Percentiles rank a stretch among this genome's conserved stretches.
Conservation (phyloP, 2,329 filamentous ascomycete species). For the Grosmannia huntii region DNA sequence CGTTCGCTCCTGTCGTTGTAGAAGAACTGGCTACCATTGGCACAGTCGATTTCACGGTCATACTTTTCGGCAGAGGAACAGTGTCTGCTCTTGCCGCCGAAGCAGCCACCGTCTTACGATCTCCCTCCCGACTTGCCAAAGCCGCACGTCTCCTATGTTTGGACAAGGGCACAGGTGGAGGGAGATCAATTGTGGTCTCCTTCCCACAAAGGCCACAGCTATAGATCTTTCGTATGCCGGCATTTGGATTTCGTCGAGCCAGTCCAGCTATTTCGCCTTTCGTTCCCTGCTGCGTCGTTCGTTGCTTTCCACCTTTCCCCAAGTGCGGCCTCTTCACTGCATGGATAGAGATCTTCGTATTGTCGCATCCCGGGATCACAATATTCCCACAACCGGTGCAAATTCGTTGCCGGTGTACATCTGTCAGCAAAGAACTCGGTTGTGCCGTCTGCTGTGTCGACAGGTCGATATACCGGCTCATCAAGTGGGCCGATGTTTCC, state of each 20-base stretch:
- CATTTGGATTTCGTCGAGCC: neutral
- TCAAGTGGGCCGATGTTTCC: conserved; percentile 45
- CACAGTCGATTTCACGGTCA: neutral
- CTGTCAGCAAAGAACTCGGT: conserved; percentile 22
- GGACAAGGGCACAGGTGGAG: conserved; percentile 21
- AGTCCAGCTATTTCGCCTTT: neutral
- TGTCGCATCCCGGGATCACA: conserved; percentile 38
- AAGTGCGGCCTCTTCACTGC: conserved; percentile 12
- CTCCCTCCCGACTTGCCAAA: conserved; percentile 10
- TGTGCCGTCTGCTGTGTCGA: conserved; percentile 27
- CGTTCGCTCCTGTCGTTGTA: neutral
- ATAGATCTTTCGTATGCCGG: conserved; percentile 25
- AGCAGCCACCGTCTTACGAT: conserved; percentile 10
- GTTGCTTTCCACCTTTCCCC: conserved; percentile 15
- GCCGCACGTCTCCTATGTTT: neutral
- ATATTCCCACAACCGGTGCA: conserved; percentile 51
- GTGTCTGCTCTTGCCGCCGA: neutral
- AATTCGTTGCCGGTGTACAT: conserved; percentile 38
- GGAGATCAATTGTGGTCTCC: conserved; percentile 28
- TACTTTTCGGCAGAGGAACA: neutral
- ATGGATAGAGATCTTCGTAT: conserved; percentile 25
- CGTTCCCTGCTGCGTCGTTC: neutral
- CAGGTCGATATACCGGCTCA: conserved; percentile 38
- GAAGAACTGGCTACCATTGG: neutral
- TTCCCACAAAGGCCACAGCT: conserved; percentile 32